Evolutionary conservation across 2,329 filamentous ascomycete species (phyloP).

Genomic region (Trichocomaceae sp.): DNA sequence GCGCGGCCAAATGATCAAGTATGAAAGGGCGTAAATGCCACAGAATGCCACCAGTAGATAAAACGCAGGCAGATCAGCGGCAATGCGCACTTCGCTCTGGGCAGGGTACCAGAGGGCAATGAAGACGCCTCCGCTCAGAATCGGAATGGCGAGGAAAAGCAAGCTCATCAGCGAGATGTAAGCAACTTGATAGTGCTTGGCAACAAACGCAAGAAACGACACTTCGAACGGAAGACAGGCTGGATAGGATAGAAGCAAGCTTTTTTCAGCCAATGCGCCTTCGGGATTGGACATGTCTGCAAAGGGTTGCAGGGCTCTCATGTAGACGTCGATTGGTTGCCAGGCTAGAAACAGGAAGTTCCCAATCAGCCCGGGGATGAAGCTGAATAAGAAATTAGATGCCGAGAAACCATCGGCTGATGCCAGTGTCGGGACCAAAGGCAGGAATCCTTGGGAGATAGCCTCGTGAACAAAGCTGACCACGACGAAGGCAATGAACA

Average conservation of each 20-base stretch:
- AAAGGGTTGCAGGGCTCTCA: conserved; percentile 55
- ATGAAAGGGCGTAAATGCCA: conserved; percentile 59
- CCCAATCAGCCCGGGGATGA: conserved; percentile 54
- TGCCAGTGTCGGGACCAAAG: conserved; percentile 58
- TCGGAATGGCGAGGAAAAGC: conserved; percentile 47
- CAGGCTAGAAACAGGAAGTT: conserved; percentile 54
- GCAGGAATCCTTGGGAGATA: conserved; percentile 64
- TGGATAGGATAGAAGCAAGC: conserved; percentile 53
- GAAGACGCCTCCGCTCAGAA: conserved; percentile 57
- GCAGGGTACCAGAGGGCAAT: conserved; percentile 53
- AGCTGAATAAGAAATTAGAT: conserved; percentile 79
- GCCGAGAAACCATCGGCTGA: conserved; percentile 64
- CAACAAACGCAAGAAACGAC: conserved; percentile 47
- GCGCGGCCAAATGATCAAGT: conserved; percentile 56
- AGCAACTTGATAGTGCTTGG: conserved; percentile 53
- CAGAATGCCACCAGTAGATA: conserved; percentile 67
- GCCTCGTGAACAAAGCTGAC: conserved; percentile 69
- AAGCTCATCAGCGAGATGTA: conserved; percentile 51
- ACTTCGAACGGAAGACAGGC: conserved; percentile 48
- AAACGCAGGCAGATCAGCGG: conserved; percentile 66
- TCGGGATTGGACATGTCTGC: conserved; percentile 46
- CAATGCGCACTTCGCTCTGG: conserved; percentile 50
- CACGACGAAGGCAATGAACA: conserved; percentile 65
- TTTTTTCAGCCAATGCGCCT: conserved; percentile 50
- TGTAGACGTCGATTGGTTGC: conserved; percentile 55